A percentile compares a stretch with the other conserved stretches of the same genome.
phyloP scores from a whole-genome alignment of 2,329 filamentous ascomycete genomes.

The Lachnellula cervina region DNA sequence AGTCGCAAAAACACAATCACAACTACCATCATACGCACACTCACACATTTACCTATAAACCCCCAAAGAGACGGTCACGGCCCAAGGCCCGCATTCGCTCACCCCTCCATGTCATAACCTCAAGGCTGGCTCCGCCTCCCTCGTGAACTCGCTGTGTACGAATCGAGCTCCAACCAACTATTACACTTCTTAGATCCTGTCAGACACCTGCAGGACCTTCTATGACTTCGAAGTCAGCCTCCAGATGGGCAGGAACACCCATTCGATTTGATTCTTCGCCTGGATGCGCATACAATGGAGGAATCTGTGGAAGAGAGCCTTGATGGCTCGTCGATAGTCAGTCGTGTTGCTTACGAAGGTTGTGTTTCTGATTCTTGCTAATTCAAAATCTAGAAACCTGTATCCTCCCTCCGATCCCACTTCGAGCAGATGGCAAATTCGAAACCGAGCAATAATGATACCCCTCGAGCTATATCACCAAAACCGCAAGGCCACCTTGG shows the following conservation, averaged over 20 bases:
- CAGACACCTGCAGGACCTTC: neutral
- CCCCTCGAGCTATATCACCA: conserved; percentile 24
- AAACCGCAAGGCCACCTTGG: conserved; percentile 20
- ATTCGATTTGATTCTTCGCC: conserved; percentile 8
- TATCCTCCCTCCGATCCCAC: conserved; percentile 74
- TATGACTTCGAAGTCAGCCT: conserved; percentile 14
- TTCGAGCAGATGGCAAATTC: conserved; percentile 70
- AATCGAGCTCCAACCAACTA: conserved; percentile 3
- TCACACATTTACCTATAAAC: too few relatives aligned
- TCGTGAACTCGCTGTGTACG: conserved; percentile 6
- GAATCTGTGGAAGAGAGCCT: conserved; percentile 51
- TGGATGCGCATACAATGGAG: conserved; percentile 35
- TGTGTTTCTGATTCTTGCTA: conserved; percentile 5
- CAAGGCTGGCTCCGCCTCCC: conserved; percentile 12
- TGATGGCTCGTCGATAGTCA: conserved; percentile 72
- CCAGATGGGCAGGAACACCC: conserved; percentile 21
- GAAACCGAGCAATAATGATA: conserved; percentile 34
- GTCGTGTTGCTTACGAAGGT: conserved; percentile 26
- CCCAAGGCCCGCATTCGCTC: neutral
- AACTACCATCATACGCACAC: too few relatives aligned
- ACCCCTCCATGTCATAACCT: conserved; percentile 8
- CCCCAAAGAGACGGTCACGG: too few relatives aligned
- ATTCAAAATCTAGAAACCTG: conserved; percentile 59
- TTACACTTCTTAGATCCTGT: neutral
- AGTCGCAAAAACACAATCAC: too few relatives aligned